Conservation (phyloP, 352 stramenopile species). For the Phytophthora niederhauseri region DNA sequence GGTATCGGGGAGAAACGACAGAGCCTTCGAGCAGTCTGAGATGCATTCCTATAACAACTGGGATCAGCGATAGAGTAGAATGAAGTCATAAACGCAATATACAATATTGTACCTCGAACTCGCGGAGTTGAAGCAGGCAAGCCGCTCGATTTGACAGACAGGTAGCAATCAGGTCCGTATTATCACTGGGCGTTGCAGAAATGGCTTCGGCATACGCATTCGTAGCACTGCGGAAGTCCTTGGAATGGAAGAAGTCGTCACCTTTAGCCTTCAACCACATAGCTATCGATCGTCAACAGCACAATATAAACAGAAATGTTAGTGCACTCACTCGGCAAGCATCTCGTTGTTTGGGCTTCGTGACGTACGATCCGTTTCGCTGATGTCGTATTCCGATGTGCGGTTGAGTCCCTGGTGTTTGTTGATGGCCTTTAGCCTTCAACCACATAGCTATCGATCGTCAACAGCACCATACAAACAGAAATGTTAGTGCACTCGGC, state of each 20-base stretch:
- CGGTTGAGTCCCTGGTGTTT: conserved; percentile 68
- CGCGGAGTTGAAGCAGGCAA: conserved; percentile 57
- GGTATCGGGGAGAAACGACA: conserved; percentile 72
- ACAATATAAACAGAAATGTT: neutral
- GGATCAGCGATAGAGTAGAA: neutral
- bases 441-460: conserved; percentile 69
- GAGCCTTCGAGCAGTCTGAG: conserved; percentile 66
- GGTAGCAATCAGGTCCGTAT: conserved; percentile 51
- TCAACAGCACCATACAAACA: neutral
- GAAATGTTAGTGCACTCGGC: conserved; percentile 2
- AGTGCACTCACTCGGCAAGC: conserved; percentile 3
- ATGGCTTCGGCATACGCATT: conserved; percentile 79
- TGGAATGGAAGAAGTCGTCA: conserved; percentile 82
- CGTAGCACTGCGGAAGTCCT: conserved; percentile 66
- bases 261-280: conserved; percentile 89
- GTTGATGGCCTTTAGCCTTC: conserved; percentile 82
- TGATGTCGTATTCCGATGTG: conserved; percentile 74
- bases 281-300: conserved; percentile 34
- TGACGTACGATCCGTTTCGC: conserved; percentile 78
- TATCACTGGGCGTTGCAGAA: conserved; percentile 31
- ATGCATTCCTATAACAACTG: conserved; percentile 50
- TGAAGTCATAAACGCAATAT: neutral
- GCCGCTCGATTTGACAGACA: conserved; percentile 79
- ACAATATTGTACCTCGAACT: conserved; percentile 52
- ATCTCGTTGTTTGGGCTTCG: neutral